These are phyloP conservation scores for Cylindrotheca fusiformis DNA, from an alignment of 108 stramenopile species.

Conservation along the genomic window DNA sequence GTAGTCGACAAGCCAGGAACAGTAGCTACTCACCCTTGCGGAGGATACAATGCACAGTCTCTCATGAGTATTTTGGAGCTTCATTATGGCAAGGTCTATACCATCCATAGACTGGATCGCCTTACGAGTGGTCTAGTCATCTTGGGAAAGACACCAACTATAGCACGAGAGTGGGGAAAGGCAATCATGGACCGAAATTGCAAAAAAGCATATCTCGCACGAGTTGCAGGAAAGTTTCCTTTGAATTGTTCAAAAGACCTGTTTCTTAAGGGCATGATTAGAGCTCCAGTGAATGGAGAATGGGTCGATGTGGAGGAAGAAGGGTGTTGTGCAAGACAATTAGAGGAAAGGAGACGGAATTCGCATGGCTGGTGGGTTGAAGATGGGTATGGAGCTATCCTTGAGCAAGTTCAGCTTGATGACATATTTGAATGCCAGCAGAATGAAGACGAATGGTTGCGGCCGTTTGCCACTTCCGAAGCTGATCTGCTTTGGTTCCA, in stretches of 20 bases:
- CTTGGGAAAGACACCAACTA: conserved; percentile 56
- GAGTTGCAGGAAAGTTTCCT: conserved; percentile 73
- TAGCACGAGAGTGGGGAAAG: conserved; percentile 62
- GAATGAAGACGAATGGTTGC: conserved; percentile 22
- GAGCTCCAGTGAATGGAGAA: conserved; percentile 31
- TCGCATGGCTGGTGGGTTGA: conserved; percentile 56
- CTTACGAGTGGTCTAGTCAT: conserved; percentile 76
- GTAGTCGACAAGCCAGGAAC: conserved; percentile 91
- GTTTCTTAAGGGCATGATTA: neutral
- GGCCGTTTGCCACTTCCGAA: neutral
- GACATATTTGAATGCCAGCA: conserved; percentile 9
- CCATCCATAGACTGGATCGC: conserved; percentile 78
- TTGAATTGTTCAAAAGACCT: conserved; percentile 21
- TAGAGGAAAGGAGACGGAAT: conserved; percentile 16
- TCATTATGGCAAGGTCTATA: conserved; percentile 54
- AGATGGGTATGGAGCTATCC: conserved; percentile 26
- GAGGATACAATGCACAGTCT: conserved; percentile 85
- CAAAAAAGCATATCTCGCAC: conserved; percentile 73
- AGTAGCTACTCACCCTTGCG: conserved; percentile 93
- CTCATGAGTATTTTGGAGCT: conserved; percentile 66
- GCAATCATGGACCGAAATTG: conserved; percentile 66
- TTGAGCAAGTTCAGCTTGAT: neutral
- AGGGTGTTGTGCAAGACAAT: neutral
- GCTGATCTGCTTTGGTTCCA: conserved; percentile 46
- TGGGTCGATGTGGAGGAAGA: conserved; percentile 15